Base-by-base conservation (phyloP, 2,329 filamentous ascomycete species). In the Aspergillus aculeatinus region DNA sequence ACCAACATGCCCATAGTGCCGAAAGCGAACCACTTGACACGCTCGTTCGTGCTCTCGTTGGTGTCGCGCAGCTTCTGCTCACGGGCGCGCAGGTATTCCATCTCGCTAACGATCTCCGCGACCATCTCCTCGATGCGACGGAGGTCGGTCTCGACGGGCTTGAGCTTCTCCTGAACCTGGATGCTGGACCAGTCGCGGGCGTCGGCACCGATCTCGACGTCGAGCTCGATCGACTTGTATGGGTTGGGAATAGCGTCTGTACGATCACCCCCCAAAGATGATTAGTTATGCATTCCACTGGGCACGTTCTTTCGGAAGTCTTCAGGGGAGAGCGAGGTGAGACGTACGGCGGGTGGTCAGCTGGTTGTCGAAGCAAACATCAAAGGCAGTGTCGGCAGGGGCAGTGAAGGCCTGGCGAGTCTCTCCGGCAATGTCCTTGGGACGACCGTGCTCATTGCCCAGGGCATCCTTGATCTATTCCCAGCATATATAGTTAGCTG, bases 41-140 rank as follows among this genome's bases (percentile, higher is more conserved):
- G 87, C 80, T 90, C 95, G 81, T 99, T 99, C 67, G 95, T 99
- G 83, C 94, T 98, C 88, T 99, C 95, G 79, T 99, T 99, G 69
- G 95, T 99, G 81, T 99, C 94, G 76, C 95, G 85, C 70, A 99
- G 85, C 83, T 92, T 96, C 85, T 96, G 92, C 83, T 99, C 95
- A 70, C 95, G 87, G 44, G 78, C 71, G 67, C 95, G 87, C 70
- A 99, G 86, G 80, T 98, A 99, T 66, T 98, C 94, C 94, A 99
- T 96, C 84, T 98, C 94, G 64, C 79, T 79, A 52, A 97, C 94
- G 65, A 98, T 87, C 81, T 98, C 94, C 66, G 83, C 84, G 44
- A 96, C 90, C 74, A 94, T 85, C 80, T 97, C 95, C 77, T 96
- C 92, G 72, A 98, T 90, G 68, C 92, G 88, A 72, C 93, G 89